These are phyloP conservation scores for Mortierella sp. DNA, from an alignment of 371 early-diverging fungal genomes.

Conservation along the genomic window DNA sequence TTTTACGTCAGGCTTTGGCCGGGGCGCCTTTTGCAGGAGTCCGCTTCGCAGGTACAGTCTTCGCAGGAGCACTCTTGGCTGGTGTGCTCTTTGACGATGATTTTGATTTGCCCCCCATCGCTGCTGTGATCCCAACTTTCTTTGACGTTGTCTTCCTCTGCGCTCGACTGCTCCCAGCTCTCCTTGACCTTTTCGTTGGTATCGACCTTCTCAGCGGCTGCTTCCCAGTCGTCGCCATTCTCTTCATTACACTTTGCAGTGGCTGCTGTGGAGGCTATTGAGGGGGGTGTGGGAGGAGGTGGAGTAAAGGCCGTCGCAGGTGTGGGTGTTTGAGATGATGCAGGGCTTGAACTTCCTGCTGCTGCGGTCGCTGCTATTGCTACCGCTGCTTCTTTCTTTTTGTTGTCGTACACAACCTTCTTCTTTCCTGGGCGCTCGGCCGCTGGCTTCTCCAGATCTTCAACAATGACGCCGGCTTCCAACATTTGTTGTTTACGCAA, in stretches of 20 bases:
- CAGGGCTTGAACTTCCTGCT: constrained; percentile 26
- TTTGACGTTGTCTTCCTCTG: constrained; percentile 59
- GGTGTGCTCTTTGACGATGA: constrained; percentile 27
- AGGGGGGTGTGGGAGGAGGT: too few species aligned
- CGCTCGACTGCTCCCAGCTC: constrained; percentile 53
- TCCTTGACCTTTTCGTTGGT: constrained; percentile 58
- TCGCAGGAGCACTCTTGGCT: constrained; percentile 25
- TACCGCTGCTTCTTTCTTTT: constrained; percentile 69
- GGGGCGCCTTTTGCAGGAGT: constrained; percentile 37
- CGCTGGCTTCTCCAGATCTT: constrained; percentile 68
- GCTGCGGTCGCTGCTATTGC: constrained; percentile 59
- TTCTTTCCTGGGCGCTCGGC: constrained; percentile 55
- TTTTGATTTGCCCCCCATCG: too few species aligned
- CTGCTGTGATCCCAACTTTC: constrained; percentile 77
- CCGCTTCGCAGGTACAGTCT: constrained; percentile 37
- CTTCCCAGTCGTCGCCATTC: constrained; percentile 57
- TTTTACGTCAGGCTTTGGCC: constrained; percentile 37
- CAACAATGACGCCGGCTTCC: constrained; percentile 82
- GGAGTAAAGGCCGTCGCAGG: constrained; percentile 21
- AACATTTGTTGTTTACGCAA: constrained; percentile 83
- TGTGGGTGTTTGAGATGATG: constrained; percentile 41
- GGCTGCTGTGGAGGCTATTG: constrained; percentile 39
- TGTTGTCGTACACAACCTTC: constrained; percentile 61
- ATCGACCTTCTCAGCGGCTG: constrained; percentile 47
- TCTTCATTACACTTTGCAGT: constrained; percentile 63